Evolutionary conservation across 768 basidiomycete genomes (phyloP), one percentile per base, ranked within the genome.

Genomic region (Kwoniella bestiolae): DNA sequence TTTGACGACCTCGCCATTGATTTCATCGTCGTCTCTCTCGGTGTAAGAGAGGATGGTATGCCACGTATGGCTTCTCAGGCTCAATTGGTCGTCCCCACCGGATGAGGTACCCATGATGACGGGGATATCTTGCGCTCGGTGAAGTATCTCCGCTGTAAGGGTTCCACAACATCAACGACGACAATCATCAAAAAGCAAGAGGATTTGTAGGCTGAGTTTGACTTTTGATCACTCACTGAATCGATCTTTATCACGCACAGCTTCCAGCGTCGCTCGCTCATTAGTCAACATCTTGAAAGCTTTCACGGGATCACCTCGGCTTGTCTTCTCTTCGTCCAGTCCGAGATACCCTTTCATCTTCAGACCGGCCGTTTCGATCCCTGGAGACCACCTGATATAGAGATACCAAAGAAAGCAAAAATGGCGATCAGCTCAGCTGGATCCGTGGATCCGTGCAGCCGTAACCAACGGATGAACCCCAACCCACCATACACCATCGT

Each of bases 201-300:
- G 5, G 5, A 38, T n/a, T n/a, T n/a, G n/a, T n/a, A n/a, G n/a
- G n/a, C n/a, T n/a, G n/a, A n/a, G n/a, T n/a, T n/a, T n/a, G n/a
- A n/a, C n/a, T n/a, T n/a, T n/a, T n/a, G n/a, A n/a, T n/a, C 23
- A 25, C 26, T 25, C 8, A 28, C 50, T 28, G 16, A 16, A 26
- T 51, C 25, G 25, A 25, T 51, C 29, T 26, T 51, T 51, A 26
- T 51, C 21, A 14, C 25, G 5, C 9, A 51, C 25, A 31, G 29
- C 14, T 25, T 26, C 50, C 8, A 51, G 14, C 14, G 29, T 29
- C 2, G 50, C 50, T 28, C 14, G 23, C 25, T 51, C 29, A 29
- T 28, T 28, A 3, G 50, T 51, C 50, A 51, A 28, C 25, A 51
- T 28, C 11, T 51, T 51, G 50, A 51, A 51, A 25, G 50, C 50